Evolutionary conservation across 345 rosid genomes (phyloP), one percentile per base, ranked within the genome.

Genomic region (Dipteronia sinensis): DNA sequence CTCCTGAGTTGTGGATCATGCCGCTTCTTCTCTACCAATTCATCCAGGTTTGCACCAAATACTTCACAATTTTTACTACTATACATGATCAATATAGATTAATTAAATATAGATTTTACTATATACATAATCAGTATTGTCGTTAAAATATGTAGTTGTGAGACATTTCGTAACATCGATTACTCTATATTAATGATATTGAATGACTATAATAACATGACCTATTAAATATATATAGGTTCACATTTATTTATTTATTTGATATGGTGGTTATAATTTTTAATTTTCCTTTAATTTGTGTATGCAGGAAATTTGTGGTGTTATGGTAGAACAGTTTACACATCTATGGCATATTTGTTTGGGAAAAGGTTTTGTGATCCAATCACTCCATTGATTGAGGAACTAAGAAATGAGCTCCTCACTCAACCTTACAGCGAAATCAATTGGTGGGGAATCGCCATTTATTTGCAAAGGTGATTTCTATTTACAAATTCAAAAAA

Each of bases 301-400:
- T 20, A 15, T 69, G 74, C 81, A 59, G 64, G 64, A 22, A 59
- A 59, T 22, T 59, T 59, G 64, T 59, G 64, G 64, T 59, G 64
- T 59, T 59, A 59, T 59, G 64, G 64, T 1, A 59, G 64, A 59
- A 22, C 64, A 59, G 64, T 20, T 7, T 59, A 19, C 22, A 59
- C 64, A n/a, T 59, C 64, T 20, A 59, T 59, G 64, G 64, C 64
- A 7, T 59, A 59, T 59, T 59, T 59, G 2, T 59, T 20, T 20
- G 64, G 64, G 1, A 59, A 59, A 59, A 59, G 64, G 27, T 59
- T 59, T 22, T 59, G 64, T 59, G 64, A 20, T 59, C 27, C 64
- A n/a, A 59, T 59, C 10, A 59, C 64, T 20, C 64, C 64, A 59
- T 59, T 59, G 0, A 59, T 59, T 59, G 27, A 20, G 64, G 27